Base-by-base conservation (phyloP, 2,329 filamentous ascomycete genomes). In the Cladosporium colombiae region DNA sequence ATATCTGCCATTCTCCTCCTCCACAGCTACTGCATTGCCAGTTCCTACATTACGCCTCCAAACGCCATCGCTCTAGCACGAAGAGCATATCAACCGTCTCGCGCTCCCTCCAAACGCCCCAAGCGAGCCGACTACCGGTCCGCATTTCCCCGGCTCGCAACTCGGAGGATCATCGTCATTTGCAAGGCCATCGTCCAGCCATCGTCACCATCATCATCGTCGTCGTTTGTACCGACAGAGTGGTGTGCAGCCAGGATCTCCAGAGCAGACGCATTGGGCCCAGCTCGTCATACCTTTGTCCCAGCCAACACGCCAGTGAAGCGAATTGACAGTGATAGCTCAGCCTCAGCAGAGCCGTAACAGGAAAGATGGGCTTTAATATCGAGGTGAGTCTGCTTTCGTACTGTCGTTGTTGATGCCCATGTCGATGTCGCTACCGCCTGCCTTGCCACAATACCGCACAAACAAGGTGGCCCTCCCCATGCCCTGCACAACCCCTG, bases 171-270 rank as follows among this genome's bases (percentile, higher is more conserved):
- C 60, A 35, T 52, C 58, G 40, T 44, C 55, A 23, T 60, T 60
- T 40, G 46, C 23, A 37, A 35, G 33, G 21, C 55, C 11, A 35
- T n/a, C 29, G 27, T 53, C 27, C 49, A 53, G 50, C 53, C n/a
- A n/a, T 33, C 46, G 53, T 62, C 60, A 63, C 46, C 61, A 52
- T 31, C 52, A 55, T 55, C 27, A 55, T 55, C 49, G 13, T 52
- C 58, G 6, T 16, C 49, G 8, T 10, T 14, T 18, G 27, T 29
- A 53, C 50, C 49, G 25, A 31, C 13, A 62, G 16, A 29, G 50
- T 63, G 61, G 50, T 63, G 60, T 62, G 59, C 52, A 55, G 52
- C 27, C 52, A 55, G 60, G 25, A 60, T 59, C 56, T 59, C 56
- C 16, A 25, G 35, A 37, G 25, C 31, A 16, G 25, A 27, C 50